Conservation (phyloP, 352 stramenopile species). For the Phytopythium boreale region DNA sequence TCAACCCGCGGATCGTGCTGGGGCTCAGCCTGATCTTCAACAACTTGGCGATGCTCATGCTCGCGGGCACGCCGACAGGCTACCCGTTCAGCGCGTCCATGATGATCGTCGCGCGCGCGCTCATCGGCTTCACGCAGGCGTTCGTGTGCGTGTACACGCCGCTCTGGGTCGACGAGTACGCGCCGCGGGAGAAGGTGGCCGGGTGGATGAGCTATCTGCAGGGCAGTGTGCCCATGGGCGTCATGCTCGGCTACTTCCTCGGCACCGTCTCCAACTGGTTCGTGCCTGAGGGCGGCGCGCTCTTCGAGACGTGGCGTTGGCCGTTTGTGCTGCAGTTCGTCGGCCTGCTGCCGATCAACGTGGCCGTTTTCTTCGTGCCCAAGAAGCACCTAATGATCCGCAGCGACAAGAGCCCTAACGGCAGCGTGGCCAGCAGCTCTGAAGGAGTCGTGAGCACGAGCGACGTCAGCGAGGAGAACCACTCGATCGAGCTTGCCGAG, state of each 20-base stretch:
- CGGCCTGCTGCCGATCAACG: slow-evolving; percentile 64
- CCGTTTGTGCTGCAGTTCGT: slow-evolving; percentile 85
- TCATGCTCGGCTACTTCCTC: slow-evolving; percentile 86
- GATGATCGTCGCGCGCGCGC: slow-evolving; percentile 62
- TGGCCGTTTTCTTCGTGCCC: slow-evolving; percentile 79
- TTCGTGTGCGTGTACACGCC: slow-evolving; percentile 85
- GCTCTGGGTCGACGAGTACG: slow-evolving; percentile 85
- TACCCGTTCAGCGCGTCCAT: slow-evolving; percentile 62
- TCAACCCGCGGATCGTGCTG: slow-evolving; percentile 62
- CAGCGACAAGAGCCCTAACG: slow-evolving; percentile 44
- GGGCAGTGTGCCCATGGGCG: slow-evolving; percentile 75
- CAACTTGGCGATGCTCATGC: slow-evolving; percentile 68
- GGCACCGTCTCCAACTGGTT: slow-evolving; percentile 82
- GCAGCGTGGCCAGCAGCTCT: slow-evolving; percentile 38
- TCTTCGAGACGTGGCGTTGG: slow-evolving; percentile 79
- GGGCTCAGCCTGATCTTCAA: slow-evolving; percentile 72
- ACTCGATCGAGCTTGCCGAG: slow-evolving; percentile 33
- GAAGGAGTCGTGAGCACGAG: slow-evolving; percentile 22
- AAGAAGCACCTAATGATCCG: slow-evolving; percentile 75
- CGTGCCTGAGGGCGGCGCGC: slow-evolving; percentile 56
- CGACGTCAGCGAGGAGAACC: slow-evolving; percentile 45
- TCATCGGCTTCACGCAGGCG: slow-evolving; percentile 82
- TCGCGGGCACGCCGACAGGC: slow-evolving; percentile 72
- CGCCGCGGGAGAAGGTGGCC: slow-evolving; percentile 64
- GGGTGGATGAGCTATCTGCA: slow-evolving; percentile 87